Evolutionary conservation across 2,329 filamentous ascomycete species (phyloP), one percentile per base, ranked within the genome.

Genomic region (Pseudogymnoascus sp.): DNA sequence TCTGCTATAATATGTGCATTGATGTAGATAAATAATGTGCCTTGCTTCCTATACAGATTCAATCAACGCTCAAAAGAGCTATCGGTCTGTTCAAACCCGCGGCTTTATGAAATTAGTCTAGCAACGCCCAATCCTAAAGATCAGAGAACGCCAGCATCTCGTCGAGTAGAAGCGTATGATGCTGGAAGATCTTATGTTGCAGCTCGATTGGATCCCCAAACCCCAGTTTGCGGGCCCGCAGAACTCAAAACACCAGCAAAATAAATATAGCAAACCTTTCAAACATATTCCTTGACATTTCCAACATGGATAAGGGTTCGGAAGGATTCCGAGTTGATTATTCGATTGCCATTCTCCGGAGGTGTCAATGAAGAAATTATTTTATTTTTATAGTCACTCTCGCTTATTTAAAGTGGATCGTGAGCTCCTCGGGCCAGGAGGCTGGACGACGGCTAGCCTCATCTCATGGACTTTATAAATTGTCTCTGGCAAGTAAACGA

Each of bases 31-130:
- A 22, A 60, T 60, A 16, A 59, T 60, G 46, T 62, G 61, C 46
- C 46, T 60, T 37, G 31, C 61, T 60, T 62, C 61, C 61, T 62
- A 62, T 62, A 60, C 40, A 62, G 37, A 62, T 35, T 59, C 61
- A 60, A 38, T 62, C 61, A 62, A 38, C 26, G 61, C 61, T 37
- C 31, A 24, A 40, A 35, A 26, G 46, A 56, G 61, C 61, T 62
- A 38, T 38, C 33, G 61, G 46, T 40, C 37, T 60, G 40, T 60
- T 62, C 61, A 62, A 62, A 62, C 61, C 61, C 61, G 61, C 31
- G 41, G 61, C 41, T 62, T 38, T 62, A 31, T 60, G 22, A 38
- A 60, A 60, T 62, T 62, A 53, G 31, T 62, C 61, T 62, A 37
- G 61, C 61, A 62, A 62, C 61, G 61, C 31, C 61, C 46, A 40